Evolutionary conservation across 306 rosid species (phyloP).

Genomic region (Corylus heterophylla): DNA sequence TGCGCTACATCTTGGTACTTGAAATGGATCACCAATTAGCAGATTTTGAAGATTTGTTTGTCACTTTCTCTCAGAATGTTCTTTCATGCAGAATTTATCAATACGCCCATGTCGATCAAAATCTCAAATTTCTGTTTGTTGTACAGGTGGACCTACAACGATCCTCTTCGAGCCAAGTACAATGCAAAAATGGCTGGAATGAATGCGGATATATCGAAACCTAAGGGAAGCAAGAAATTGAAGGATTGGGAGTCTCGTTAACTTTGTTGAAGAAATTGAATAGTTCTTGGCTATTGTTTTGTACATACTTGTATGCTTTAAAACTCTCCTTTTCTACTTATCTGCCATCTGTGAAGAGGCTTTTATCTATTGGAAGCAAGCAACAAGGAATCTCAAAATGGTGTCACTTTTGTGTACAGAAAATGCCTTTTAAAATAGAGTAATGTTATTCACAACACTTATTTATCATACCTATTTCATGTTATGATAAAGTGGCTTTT

Average conservation of each 20-base stretch:
- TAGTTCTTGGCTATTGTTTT: neutral
- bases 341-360: too few relatives aligned
- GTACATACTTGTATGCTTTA: neutral
- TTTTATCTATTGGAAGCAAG: neutral
- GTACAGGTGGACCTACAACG: constrained; percentile 95
- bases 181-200: constrained; percentile 93
- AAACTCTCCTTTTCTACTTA: neutral
- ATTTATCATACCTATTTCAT: too few relatives aligned
- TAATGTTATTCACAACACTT: neutral
- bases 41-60: neutral
- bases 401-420: neutral
- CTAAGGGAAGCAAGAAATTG: constrained; percentile 93
- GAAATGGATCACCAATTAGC: neutral
- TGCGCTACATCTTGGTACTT: neutral
- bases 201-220: constrained; percentile 66
- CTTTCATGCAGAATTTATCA: neutral
- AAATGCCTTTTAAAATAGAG: neutral
- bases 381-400: neutral
- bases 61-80: neutral
- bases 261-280: constrained; percentile 9
- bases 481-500: too few relatives aligned
- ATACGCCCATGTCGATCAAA: neutral
- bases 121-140: constrained; percentile 5
- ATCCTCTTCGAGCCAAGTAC: constrained; percentile 94
- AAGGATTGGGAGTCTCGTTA: constrained; percentile 82